A percentile compares a stretch with the other conserved stretches of the same genome.
These are phyloP conservation scores for Botrytis deweyae DNA, from an alignment of 2,329 filamentous ascomycete genomes.

Conservation along the genomic window DNA sequence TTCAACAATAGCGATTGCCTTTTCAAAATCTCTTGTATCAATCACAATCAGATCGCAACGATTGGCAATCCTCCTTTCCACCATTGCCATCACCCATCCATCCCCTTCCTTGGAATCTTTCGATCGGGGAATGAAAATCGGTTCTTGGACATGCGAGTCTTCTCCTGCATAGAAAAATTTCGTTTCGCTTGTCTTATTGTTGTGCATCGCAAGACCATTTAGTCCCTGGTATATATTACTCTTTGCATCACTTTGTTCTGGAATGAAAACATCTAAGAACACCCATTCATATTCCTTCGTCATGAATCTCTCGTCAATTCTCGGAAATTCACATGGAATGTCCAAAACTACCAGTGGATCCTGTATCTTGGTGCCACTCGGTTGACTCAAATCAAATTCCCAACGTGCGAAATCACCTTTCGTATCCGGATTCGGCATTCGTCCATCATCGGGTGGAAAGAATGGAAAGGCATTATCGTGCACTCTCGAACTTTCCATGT, in stretches of 20 bases:
- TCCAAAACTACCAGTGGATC: slow-evolving; percentile 40
- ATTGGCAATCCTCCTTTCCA: slow-evolving; percentile 41
- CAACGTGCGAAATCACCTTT: slow-evolving; percentile 45
- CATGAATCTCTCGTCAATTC: slow-evolving; percentile 47
- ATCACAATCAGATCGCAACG: slow-evolving; percentile 41
- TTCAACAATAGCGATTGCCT: slow-evolving; percentile 38
- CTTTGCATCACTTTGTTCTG: slow-evolving; percentile 37
- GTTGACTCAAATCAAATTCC: slow-evolving; percentile 42
- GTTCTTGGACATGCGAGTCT: slow-evolving; percentile 51
- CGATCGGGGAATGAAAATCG: slow-evolving; percentile 50
- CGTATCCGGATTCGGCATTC: slow-evolving; percentile 38
- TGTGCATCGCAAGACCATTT: slow-evolving; percentile 25
- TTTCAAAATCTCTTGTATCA: slow-evolving; percentile 34
- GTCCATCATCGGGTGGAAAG: slow-evolving; percentile 41
- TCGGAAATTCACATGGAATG: slow-evolving; percentile 46
- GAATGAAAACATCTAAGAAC: slow-evolving; percentile 44
- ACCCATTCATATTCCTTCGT: slow-evolving; percentile 42
- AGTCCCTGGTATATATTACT: slow-evolving; percentile 35
- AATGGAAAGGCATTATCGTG: slow-evolving; percentile 41
- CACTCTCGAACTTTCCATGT: slow-evolving; percentile 43
- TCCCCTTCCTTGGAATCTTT: slow-evolving; percentile 39
- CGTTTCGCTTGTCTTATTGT: slow-evolving; percentile 26
- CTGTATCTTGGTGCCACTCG: slow-evolving; percentile 32
- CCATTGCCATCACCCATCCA: slow-evolving; percentile 36
- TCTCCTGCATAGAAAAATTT: slow-evolving; percentile 41